Conservation (phyloP, 768 basidiomycete species). For the Tylopilus cervinicoccineus region DNA sequence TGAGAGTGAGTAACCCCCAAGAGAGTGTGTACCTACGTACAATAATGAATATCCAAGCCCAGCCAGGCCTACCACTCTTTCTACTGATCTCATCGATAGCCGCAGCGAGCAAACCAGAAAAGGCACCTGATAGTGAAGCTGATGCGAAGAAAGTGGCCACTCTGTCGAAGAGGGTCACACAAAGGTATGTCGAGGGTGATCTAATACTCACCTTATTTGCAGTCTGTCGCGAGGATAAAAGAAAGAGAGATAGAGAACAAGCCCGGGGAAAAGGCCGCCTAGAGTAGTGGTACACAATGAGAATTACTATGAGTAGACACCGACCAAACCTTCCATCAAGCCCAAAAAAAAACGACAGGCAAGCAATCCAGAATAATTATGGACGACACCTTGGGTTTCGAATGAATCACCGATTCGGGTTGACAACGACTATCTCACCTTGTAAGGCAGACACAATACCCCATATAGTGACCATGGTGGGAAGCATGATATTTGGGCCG, state of each 20-base stretch:
- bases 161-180: slow-evolving; percentile 17
- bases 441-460: slow-evolving; percentile 63
- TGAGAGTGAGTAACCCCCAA: neutral
- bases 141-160: slow-evolving; percentile 37
- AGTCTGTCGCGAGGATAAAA: slow-evolving; percentile 36
- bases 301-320: neutral
- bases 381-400: slow-evolving; percentile 36
- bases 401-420: neutral
- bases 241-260: slow-evolving; percentile 53
- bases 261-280: slow-evolving; percentile 58
- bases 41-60: slow-evolving; percentile 60
- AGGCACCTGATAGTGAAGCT: slow-evolving; percentile 54
- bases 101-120: slow-evolving; percentile 61
- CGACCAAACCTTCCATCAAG: slow-evolving; percentile 50
- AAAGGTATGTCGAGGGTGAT: neutral
- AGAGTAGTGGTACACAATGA: slow-evolving; percentile 4
- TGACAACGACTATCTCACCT: slow-evolving; percentile 34
- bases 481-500: slow-evolving; percentile 58
- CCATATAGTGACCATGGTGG: slow-evolving; percentile 62
- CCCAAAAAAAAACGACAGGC: slow-evolving; percentile 49
- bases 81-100: slow-evolving; percentile 58
- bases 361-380: slow-evolving; percentile 49
- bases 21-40: slow-evolving; percentile 21
- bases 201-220: slow-evolving; percentile 17
- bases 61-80: slow-evolving; percentile 46